A percentile compares a stretch with the other conserved stretches of the same genome.
These are phyloP conservation scores for Phylloporus sp. DNA, from an alignment of 768 basidiomycete genomes.

Conservation along the genomic window DNA sequence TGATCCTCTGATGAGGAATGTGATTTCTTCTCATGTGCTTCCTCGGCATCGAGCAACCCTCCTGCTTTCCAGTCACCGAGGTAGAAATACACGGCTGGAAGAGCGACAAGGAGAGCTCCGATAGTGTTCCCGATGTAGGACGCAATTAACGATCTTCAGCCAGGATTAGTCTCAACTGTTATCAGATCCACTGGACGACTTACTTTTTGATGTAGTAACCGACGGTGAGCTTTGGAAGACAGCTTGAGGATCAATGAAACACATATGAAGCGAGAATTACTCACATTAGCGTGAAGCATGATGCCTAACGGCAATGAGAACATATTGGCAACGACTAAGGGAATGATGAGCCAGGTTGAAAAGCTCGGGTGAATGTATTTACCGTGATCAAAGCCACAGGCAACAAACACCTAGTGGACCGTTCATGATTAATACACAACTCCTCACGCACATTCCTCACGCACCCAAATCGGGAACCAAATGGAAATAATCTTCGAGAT, in stretches of 20 bases:
- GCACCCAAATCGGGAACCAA: constrained; percentile 75
- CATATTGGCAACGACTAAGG: constrained; percentile 68
- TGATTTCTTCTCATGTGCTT: constrained; percentile 22
- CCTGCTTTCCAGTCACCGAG: constrained; percentile 44
- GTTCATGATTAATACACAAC: background rate
- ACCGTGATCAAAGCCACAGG: constrained; percentile 71
- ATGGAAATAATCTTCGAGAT: constrained; percentile 63
- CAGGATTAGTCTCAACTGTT: background rate
- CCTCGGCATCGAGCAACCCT: constrained; percentile 39
- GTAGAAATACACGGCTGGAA: constrained; percentile 63
- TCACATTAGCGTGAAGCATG: constrained; percentile 61
- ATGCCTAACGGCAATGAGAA: constrained; percentile 67
- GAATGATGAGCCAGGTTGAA: background rate
- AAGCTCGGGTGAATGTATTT: constrained; percentile 9
- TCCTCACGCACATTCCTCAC: constrained; percentile 9
- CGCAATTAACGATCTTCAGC: constrained; percentile 55
- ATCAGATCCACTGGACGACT: constrained; percentile 13
- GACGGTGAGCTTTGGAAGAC: constrained; percentile 23
- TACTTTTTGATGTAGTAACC: constrained; percentile 65
- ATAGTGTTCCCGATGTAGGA: constrained; percentile 62
- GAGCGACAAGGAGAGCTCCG: constrained; percentile 57
- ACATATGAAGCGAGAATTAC: constrained; percentile 18
- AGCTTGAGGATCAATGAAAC: background rate
- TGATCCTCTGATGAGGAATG: constrained; percentile 3
- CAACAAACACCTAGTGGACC: constrained; percentile 53